Conservation (phyloP, 805 yeast species). For the Saccharomycopsis fodiens region DNA sequence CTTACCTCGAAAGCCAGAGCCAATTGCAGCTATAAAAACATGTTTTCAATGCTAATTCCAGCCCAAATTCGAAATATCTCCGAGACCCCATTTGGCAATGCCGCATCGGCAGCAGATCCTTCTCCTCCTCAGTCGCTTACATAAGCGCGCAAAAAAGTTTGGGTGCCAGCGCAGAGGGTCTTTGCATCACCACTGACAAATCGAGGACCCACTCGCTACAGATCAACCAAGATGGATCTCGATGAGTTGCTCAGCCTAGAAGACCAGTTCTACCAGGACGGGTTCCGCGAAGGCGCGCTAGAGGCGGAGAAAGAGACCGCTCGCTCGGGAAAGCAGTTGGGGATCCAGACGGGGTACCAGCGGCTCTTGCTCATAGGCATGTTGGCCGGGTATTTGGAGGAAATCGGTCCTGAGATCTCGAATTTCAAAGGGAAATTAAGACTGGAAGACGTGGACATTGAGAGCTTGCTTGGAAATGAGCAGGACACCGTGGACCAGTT, state of each 20-base stretch:
- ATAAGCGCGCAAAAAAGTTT: too few species aligned
- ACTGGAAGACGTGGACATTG: conserved; percentile 10
- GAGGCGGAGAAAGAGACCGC: conserved; percentile 15
- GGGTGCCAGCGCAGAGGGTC: too few species aligned
- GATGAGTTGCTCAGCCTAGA: conserved; percentile 6
- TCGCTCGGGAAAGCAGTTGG: conserved; percentile 18
- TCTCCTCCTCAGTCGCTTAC: too few species aligned
- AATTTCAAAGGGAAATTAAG: conserved; percentile 7
- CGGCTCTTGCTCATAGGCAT: conserved; percentile 15
- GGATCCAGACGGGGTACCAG: conserved; percentile 21
- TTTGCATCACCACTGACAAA: too few species aligned
- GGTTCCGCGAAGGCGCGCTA: conserved; percentile 15
- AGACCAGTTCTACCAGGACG: conserved; percentile 16
- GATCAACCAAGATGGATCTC: conserved; percentile 7
- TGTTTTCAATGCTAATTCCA: too few species aligned
- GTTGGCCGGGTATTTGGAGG: conserved; percentile 11
- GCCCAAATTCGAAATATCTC: too few species aligned
- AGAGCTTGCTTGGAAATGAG: conserved; percentile 14
- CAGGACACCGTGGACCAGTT: conserved; percentile 13
- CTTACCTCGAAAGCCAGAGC: too few species aligned
- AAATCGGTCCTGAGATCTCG: neutral
- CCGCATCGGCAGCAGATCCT: too few species aligned
- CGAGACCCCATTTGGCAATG: too few species aligned
- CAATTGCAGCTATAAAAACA: too few species aligned
- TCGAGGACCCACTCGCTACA: too few species aligned